Conservation (phyloP, 2,329 filamentous ascomycete genomes). For the Paraconiothyrium brasiliense region DNA sequence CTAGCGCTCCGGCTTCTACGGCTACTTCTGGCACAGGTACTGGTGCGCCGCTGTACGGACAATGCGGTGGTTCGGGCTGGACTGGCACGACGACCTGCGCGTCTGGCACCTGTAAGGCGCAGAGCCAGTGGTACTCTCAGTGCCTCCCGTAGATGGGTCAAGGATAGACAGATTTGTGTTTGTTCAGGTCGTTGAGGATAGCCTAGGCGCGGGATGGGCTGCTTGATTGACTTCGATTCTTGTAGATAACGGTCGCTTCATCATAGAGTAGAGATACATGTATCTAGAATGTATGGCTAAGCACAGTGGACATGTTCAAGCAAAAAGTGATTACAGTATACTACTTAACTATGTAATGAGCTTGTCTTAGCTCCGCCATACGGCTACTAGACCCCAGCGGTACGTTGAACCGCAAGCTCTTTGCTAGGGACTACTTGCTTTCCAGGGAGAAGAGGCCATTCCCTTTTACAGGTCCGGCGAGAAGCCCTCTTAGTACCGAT, state of each 20-base stretch:
- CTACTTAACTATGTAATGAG: not conserved
- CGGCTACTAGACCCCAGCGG: constrained; percentile 11
- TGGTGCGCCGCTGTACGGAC: constrained; percentile 11
- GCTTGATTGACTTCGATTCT: constrained; percentile 4
- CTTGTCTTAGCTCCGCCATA: constrained; percentile 9
- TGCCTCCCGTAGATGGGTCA: constrained; percentile 14
- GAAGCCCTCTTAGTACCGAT: constrained; percentile 8
- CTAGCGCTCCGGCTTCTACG: not conserved
- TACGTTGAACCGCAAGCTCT: constrained; percentile 12
- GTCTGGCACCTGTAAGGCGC: constrained; percentile 18
- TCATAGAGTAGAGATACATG: constrained; percentile 2
- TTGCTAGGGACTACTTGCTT: constrained; percentile 3
- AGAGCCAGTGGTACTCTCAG: constrained; percentile 21
- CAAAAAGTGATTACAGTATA: not conserved
- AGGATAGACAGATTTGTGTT: not conserved
- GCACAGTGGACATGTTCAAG: not conserved
- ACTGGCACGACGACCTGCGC: constrained; percentile 18
- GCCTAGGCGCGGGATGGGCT: not conserved
- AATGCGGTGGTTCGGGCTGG: constrained; percentile 21
- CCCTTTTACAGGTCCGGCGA: not conserved
- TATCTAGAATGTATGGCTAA: constrained; percentile 1
- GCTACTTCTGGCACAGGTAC: constrained; percentile 1
- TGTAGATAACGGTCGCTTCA: constrained; percentile 7
- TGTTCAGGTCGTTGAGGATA: not conserved
- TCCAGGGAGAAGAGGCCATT: constrained; percentile 10